Conservation (phyloP, 768 basidiomycete genomes). For the Filobasidium wieringae region DNA sequence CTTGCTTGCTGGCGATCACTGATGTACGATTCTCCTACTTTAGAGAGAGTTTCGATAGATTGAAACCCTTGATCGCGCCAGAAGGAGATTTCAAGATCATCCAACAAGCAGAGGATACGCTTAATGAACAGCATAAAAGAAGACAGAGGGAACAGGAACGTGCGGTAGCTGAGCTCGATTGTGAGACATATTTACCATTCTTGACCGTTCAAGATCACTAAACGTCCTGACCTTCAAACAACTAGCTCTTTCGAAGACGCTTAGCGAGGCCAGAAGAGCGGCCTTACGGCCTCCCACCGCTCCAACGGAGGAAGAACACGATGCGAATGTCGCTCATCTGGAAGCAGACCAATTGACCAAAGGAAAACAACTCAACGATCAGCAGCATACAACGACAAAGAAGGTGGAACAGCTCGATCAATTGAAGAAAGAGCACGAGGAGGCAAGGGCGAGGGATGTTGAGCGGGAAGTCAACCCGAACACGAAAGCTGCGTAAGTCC, state of each 20-base stretch:
- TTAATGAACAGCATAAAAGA: neutral
- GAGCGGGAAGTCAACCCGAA: neutral
- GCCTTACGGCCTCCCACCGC: neutral
- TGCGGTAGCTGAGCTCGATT: neutral
- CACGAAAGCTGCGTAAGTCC: neutral
- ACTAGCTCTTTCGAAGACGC: neutral
- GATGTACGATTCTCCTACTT: neutral
- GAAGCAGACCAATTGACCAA: neutral
- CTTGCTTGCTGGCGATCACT: neutral
- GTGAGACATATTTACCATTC: neutral
- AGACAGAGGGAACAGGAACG: neutral
- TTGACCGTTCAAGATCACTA: neutral
- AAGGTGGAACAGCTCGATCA: neutral
- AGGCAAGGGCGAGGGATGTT: neutral
- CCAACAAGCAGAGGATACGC: neutral
- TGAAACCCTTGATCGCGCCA: neutral
- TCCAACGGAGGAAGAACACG: neutral
- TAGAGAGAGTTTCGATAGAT: neutral
- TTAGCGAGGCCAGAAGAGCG: neutral
- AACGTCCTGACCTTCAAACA: neutral
- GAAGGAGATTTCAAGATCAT: neutral
- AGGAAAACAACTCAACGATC: neutral
- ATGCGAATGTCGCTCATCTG: neutral
- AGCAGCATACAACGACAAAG: neutral
- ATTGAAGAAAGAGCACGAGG: neutral